These are phyloP conservation scores for Picea glauca DNA, from an alignment of 75 land plant genomes.

Conservation along the genomic window DNA sequence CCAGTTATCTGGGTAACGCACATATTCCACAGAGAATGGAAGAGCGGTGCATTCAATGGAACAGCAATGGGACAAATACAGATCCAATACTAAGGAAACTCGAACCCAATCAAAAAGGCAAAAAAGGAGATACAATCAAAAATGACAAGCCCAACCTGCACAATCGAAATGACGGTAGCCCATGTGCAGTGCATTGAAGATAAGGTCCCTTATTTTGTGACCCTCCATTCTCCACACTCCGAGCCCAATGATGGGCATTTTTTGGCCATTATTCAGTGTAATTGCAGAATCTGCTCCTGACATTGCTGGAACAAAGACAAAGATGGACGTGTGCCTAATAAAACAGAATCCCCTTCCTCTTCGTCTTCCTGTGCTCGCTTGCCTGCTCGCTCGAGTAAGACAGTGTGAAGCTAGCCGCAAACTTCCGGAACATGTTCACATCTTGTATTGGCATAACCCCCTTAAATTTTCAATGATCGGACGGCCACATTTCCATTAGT, in stretches of 20 bases:
- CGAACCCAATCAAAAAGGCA: neutral
- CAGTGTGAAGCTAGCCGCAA: too few relatives aligned
- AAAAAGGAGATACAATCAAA: neutral
- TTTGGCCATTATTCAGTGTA: slow-evolving; percentile 63
- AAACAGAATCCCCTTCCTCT: too few relatives aligned
- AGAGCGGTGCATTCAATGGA: neutral
- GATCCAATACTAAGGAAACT: neutral
- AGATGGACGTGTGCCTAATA: too few relatives aligned
- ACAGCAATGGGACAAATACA: too few relatives aligned
- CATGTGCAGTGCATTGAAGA: slow-evolving; percentile 69
- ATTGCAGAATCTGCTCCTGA: too few relatives aligned
- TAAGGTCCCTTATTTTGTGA: slow-evolving; percentile 54
- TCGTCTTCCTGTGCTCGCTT: too few relatives aligned
- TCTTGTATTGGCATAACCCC: too few relatives aligned
- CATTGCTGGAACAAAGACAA: too few relatives aligned
- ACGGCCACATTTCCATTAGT: too few relatives aligned
- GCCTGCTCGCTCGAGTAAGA: too few relatives aligned
- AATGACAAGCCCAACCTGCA: slow-evolving; percentile 53
- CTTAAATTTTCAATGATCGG: too few relatives aligned
- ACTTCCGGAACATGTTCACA: too few relatives aligned
- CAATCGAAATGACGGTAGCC: slow-evolving; percentile 98
- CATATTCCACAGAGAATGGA: neutral
- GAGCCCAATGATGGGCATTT: slow-evolving; percentile 84
- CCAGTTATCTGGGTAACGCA: neutral
- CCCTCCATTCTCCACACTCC: slow-evolving; percentile 93